Evolutionary conservation across 2,329 filamentous ascomycete species (phyloP).

Genomic region (Penicillium sclerotiorum): DNA sequence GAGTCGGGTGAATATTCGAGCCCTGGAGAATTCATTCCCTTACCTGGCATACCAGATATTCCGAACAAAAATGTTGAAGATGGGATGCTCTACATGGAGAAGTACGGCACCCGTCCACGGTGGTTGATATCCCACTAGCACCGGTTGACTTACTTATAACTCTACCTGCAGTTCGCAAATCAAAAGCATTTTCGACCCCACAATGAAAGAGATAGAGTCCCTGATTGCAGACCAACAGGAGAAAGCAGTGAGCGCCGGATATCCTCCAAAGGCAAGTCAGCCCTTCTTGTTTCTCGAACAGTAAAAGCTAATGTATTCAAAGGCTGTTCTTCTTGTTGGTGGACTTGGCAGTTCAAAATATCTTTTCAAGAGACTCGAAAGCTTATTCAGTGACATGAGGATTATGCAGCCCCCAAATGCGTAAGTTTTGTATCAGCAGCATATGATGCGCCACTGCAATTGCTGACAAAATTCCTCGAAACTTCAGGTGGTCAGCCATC

Average conservation of each 20-base stretch:
- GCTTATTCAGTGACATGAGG: constrained; percentile 24
- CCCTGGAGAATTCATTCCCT: no score
- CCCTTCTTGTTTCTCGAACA: neutral
- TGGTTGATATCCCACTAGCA: no score
- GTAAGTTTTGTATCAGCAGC: no score
- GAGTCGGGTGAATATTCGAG: no score
- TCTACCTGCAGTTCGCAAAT: constrained; percentile 24
- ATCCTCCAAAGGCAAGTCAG: constrained; percentile 9
- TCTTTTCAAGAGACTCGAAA: constrained; percentile 33
- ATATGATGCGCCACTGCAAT: no score
- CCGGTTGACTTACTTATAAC: no score
- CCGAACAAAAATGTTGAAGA: neutral
- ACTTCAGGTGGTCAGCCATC: constrained; percentile 31
- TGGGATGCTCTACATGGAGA: constrained; percentile 27
- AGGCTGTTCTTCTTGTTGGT: constrained; percentile 42
- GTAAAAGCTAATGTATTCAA: neutral
- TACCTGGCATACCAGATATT: constrained; percentile 6
- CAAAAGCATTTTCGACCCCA: constrained; percentile 31
- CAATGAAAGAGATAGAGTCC: constrained; percentile 27
- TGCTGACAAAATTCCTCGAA: no score
- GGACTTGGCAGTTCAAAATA: constrained; percentile 43
- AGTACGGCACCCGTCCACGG: no score
- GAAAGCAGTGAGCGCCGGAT: constrained; percentile 3
- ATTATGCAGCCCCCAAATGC: constrained; percentile 37
- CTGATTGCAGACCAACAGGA: constrained; percentile 28